A percentile compares a stretch with the other conserved stretches of the same genome.
phyloP scores from a whole-genome alignment of 2,329 filamentous ascomycete genomes.

The Bretziella fagacearum region DNA sequence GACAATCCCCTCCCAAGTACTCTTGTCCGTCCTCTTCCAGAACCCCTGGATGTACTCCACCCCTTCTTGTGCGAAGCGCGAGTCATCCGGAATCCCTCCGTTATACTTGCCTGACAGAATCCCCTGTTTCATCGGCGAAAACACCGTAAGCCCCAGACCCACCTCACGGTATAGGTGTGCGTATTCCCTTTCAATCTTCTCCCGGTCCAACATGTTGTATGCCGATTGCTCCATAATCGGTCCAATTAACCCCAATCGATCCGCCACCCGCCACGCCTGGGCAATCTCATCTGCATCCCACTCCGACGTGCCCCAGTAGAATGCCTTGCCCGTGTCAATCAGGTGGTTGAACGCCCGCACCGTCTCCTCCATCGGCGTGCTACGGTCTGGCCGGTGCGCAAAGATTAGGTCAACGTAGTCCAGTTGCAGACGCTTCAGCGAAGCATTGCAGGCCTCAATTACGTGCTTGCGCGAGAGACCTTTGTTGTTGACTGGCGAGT shows the following conservation, averaged over 20 bases:
- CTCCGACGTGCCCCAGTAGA: constrained; percentile 56
- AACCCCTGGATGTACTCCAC: constrained; percentile 39
- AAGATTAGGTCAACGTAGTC: constrained; percentile 53
- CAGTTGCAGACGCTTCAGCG: constrained; percentile 40
- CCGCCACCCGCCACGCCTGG: constrained; percentile 43
- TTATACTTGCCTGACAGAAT: constrained; percentile 53
- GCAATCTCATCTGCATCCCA: constrained; percentile 51
- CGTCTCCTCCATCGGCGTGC: constrained; percentile 53
- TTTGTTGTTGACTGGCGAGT: constrained; percentile 47
- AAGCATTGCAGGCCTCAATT: constrained; percentile 45
- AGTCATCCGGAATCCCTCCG: constrained; percentile 41
- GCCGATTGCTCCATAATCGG: constrained; percentile 50
- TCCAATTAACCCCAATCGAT: constrained; percentile 42
- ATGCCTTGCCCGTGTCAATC: constrained; percentile 48
- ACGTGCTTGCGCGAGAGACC: constrained; percentile 54
- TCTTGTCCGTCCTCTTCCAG: constrained; percentile 33
- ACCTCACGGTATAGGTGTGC: constrained; percentile 41
- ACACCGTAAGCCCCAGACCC: constrained; percentile 45
- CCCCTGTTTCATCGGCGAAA: constrained; percentile 39
- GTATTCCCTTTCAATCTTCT: constrained; percentile 48
- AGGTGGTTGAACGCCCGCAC: constrained; percentile 55
- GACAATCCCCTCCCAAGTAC: constrained; percentile 38
- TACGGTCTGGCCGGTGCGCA: constrained; percentile 49
- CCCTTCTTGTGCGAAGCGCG: constrained; percentile 37
- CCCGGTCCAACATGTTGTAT: constrained; percentile 46